Evolutionary conservation across 192 early-diverging fungal genomes (phyloP).

Genomic region (Lobosporangium transversale): DNA sequence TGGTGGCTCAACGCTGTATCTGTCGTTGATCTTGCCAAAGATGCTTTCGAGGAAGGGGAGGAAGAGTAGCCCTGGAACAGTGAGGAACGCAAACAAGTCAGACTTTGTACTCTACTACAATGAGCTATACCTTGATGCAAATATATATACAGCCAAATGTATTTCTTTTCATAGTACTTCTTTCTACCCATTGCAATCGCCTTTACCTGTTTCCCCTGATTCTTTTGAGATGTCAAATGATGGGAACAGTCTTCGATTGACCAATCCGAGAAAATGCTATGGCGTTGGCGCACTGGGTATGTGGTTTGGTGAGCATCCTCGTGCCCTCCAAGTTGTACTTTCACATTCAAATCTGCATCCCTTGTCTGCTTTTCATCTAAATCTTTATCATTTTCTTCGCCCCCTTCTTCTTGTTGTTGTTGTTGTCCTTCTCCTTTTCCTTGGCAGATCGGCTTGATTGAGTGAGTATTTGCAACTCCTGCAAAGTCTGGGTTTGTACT

Average conservation of each 20-base stretch:
- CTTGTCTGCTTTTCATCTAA: too few species aligned
- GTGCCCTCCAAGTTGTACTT: too few species aligned
- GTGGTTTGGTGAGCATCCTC: too few species aligned
- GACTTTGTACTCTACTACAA: too few species aligned
- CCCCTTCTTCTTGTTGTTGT: background rate
- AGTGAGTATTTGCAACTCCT: background rate
- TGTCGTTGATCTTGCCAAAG: conserved; percentile 9
- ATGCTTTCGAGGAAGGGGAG: background rate
- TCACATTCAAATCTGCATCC: too few species aligned
- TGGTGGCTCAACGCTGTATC: conserved; percentile 7
- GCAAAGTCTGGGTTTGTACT: background rate
- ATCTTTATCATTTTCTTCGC: too few species aligned
- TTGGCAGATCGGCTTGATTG: background rate
- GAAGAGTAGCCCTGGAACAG: background rate
- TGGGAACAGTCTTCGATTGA: conserved; percentile 28
- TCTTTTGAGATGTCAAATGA: conserved; percentile 13
- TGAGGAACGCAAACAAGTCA: too few species aligned
- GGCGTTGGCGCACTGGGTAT: conserved; percentile 7
- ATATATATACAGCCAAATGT: too few species aligned
- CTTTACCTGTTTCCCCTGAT: conserved; percentile 1
- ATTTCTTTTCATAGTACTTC: too few species aligned
- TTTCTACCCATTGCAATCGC: too few species aligned
- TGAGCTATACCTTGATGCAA: too few species aligned
- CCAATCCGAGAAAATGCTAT: conserved; percentile 40
- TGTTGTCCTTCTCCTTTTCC: background rate